Evolutionary conservation across 345 rosid species (phyloP).

Genomic region (Stellera chamaejasme): DNA sequence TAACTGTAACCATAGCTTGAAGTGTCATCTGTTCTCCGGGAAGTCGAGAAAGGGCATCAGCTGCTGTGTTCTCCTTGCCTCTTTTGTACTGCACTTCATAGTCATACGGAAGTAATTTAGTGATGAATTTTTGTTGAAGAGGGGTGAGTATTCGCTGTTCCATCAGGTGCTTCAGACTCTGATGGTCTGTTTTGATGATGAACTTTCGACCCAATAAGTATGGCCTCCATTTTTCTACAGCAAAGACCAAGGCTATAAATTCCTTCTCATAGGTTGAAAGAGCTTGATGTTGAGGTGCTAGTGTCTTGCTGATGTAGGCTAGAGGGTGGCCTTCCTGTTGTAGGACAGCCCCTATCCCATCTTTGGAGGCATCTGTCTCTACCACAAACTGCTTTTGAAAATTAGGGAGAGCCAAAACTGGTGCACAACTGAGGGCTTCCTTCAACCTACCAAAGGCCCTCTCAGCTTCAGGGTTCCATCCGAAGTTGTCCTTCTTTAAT

Average conservation of each 20-base stretch:
- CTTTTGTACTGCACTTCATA: too few species aligned
- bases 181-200: neutral
- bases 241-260: neutral
- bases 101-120: too few species aligned
- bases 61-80: too few species aligned
- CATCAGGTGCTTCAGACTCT: neutral
- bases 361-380: neutral
- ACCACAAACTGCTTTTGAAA: neutral
- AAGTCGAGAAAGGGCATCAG: too few species aligned
- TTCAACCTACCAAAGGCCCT: neutral
- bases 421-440: neutral
- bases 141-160: too few species aligned
- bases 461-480: neutral
- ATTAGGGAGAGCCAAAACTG: neutral
- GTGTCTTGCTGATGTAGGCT: neutral
- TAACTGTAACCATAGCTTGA: too few species aligned
- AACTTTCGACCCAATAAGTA: neutral
- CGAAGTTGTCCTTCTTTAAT: neutral
- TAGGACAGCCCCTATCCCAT: neutral
- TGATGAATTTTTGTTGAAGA: too few species aligned
- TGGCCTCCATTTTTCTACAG: neutral
- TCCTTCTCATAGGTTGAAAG: neutral
- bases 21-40: too few species aligned
- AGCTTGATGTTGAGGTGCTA: neutral
- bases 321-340: neutral